Percentiles rank a stretch among this genome's conserved stretches.
phyloP scores from a whole-genome alignment of 768 basidiomycete genomes.

The Peribolospora kevripleyi region DNA sequence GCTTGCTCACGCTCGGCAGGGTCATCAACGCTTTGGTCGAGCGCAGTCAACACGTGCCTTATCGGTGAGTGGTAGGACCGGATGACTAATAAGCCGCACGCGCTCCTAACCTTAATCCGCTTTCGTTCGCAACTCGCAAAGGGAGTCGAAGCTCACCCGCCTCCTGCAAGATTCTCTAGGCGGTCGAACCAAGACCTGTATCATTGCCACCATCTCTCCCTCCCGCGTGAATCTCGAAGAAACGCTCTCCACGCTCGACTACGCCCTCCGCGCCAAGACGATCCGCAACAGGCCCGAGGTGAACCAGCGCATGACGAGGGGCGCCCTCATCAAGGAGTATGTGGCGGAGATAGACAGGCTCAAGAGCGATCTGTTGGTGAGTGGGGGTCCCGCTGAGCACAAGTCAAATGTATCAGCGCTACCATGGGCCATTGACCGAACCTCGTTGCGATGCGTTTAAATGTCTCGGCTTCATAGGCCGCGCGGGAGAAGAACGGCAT shows the following conservation, averaged over 20 bases:
- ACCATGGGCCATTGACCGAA: not conserved
- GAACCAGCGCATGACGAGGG: slow-evolving; percentile 80
- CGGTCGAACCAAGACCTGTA: slow-evolving; percentile 87
- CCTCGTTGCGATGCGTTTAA: not conserved
- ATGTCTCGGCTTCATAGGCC: slow-evolving; percentile 24
- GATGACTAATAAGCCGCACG: not conserved
- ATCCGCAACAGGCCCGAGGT: slow-evolving; percentile 88
- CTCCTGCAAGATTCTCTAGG: slow-evolving; percentile 97
- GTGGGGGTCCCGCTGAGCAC: not conserved
- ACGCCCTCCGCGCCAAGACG: slow-evolving; percentile 80
- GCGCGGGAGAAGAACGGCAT: slow-evolving; percentile 92
- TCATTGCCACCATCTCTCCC: slow-evolving; percentile 88
- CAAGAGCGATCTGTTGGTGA: slow-evolving; percentile 49
- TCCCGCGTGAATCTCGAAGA: slow-evolving; percentile 86
- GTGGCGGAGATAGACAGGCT: slow-evolving; percentile 77
- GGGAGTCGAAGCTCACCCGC: slow-evolving; percentile 92
- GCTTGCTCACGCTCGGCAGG: slow-evolving; percentile 78
- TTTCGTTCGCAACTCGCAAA: slow-evolving; percentile 15
- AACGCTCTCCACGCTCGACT: slow-evolving; percentile 81
- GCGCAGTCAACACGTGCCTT: slow-evolving; percentile 53
- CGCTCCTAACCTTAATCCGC: not conserved
- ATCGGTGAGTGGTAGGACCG: slow-evolving; percentile 37
- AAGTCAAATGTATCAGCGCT: not conserved
- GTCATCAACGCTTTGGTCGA: slow-evolving; percentile 81
- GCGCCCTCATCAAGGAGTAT: slow-evolving; percentile 78